These are phyloP conservation scores for Alternaria tenuissima DNA, from an alignment of 2,329 filamentous ascomycete species.

Conservation along the genomic window DNA sequence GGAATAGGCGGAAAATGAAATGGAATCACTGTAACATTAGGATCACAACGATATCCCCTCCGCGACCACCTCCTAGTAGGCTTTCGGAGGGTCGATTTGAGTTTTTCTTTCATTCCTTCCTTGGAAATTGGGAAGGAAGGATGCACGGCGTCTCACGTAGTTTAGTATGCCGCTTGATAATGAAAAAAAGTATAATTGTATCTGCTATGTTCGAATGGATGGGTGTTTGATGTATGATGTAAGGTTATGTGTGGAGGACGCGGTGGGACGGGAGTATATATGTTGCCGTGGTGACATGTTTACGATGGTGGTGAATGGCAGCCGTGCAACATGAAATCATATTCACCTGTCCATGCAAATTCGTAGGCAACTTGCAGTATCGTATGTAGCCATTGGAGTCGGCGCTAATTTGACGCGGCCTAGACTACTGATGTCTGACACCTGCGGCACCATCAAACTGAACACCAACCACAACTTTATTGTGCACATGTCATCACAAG, in stretches of 20 bases:
- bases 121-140: constrained; percentile 15
- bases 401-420: background rate
- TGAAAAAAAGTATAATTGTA: constrained; percentile 24
- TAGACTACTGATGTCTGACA: background rate
- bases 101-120: constrained; percentile 19
- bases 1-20: constrained; percentile 27
- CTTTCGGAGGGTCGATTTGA: constrained; percentile 23
- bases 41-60: constrained; percentile 33
- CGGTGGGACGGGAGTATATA: background rate
- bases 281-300: background rate
- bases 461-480: background rate
- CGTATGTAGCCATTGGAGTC: background rate
- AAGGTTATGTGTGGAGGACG: background rate
- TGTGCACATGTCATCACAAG: background rate
- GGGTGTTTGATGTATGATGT: background rate
- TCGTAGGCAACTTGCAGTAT: no score
- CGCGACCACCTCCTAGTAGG: constrained; percentile 24
- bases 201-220: accelerated
- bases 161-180: constrained; percentile 29
- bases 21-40: constrained; percentile 36
- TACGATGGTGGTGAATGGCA: no score
- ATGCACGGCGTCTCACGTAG: constrained; percentile 29
- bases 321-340: no score
- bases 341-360: background rate
- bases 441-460: background rate